These are phyloP conservation scores for Cordyceps cicadae DNA, from an alignment of 2,329 filamentous ascomycete genomes.

Conservation along the genomic window DNA sequence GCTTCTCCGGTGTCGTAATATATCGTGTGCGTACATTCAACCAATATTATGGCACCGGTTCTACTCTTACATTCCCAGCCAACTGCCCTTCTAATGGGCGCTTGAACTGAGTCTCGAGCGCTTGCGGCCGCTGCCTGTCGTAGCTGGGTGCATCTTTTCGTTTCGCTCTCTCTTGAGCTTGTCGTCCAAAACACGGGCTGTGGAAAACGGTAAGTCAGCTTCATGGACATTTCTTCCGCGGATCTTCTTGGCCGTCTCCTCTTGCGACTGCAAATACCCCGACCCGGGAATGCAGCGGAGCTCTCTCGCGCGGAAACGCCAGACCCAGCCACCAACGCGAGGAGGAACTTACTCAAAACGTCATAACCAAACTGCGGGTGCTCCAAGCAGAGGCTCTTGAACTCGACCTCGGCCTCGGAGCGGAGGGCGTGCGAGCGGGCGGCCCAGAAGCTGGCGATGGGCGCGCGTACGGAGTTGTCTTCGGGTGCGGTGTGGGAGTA, in stretches of 20 bases:
- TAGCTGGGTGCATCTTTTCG: conserved; percentile 47
- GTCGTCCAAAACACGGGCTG: conserved; percentile 56
- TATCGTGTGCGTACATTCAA: neutral
- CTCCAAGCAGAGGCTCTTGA: conserved; percentile 76
- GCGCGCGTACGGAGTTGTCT: conserved; percentile 67
- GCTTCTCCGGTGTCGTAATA: neutral
- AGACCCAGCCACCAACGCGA: neutral
- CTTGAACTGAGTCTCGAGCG: conserved; percentile 45
- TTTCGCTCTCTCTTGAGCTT: conserved; percentile 57
- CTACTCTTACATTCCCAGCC: neutral
- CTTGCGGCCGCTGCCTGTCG: conserved; percentile 44
- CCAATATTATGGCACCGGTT: neutral
- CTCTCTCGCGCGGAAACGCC: neutral
- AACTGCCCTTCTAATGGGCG: conserved; percentile 7
- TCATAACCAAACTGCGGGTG: conserved; percentile 90
- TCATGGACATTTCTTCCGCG: conserved; percentile 11
- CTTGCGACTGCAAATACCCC: too few relatives aligned
- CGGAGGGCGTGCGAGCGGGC: conserved; percentile 70
- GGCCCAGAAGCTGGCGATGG: conserved; percentile 88
- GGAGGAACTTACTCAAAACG: conserved; percentile 59
- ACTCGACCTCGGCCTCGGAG: conserved; percentile 78
- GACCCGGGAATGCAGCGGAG: too few relatives aligned
- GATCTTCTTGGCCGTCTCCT: too few relatives aligned
- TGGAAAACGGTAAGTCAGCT: conserved; percentile 15
- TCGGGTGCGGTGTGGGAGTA: conserved; percentile 66